Evolutionary conservation across 768 basidiomycete species (phyloP).

Genomic region (Saitozyma sp.): DNA sequence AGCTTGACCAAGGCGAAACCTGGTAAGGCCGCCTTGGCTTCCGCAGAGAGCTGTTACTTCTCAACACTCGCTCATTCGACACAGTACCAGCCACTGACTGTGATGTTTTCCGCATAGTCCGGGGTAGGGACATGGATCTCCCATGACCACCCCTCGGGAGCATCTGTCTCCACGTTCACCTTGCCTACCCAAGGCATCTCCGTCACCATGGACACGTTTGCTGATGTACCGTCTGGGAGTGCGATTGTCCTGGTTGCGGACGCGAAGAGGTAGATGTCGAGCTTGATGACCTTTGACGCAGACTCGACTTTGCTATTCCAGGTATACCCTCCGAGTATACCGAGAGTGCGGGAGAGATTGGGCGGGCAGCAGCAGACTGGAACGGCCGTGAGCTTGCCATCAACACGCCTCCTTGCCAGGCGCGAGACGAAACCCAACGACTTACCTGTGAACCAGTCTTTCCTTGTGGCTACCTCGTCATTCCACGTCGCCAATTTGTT

Average conservation of each 20-base stretch:
- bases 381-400: not conserved
- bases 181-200: constrained; percentile 32
- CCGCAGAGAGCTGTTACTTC: not conserved
- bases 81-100: constrained; percentile 9
- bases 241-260: constrained; percentile 25
- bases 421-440: not conserved
- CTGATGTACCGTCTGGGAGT: constrained; percentile 18
- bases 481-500: constrained; percentile 36
- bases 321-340: constrained; percentile 36
- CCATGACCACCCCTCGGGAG: constrained; percentile 31
- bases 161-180: constrained; percentile 10
- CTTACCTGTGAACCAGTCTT: constrained; percentile 42
- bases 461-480: constrained; percentile 26
- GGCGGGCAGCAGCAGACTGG: constrained; percentile 41
- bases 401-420: no score
- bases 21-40: not conserved
- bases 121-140: constrained; percentile 23
- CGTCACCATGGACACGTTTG: constrained; percentile 21
- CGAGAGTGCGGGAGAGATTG: constrained; percentile 31
- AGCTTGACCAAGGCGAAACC: not conserved
- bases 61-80: no score
- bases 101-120: constrained; percentile 25
- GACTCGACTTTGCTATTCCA: constrained; percentile 25
- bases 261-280: constrained; percentile 26
- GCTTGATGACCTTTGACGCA: constrained; percentile 11